These are phyloP conservation scores for Hymenoscyphus salicellus DNA, from an alignment of 2,329 filamentous ascomycete species.

Conservation along the genomic window DNA sequence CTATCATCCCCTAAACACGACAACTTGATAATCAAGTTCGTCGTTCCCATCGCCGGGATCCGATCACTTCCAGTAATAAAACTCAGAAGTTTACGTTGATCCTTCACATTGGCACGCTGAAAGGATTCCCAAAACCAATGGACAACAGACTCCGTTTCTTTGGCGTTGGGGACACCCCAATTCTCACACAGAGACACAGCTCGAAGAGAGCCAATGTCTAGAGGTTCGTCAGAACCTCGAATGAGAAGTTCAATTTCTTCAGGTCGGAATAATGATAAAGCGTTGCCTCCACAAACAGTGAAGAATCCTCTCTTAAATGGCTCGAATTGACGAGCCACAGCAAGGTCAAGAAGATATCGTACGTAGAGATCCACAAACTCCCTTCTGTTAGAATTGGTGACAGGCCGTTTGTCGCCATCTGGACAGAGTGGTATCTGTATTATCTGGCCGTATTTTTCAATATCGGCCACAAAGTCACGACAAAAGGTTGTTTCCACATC, in stretches of 20 bases:
- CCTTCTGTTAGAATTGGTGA: constrained; percentile 78
- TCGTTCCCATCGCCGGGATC: constrained; percentile 82
- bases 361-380: constrained; percentile 88
- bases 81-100: constrained; percentile 74
- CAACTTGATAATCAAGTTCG: constrained; percentile 73
- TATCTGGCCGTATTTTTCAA: constrained; percentile 71
- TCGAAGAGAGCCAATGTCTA: constrained; percentile 73
- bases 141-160: constrained; percentile 63
- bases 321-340: constrained; percentile 80
- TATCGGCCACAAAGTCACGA: constrained; percentile 74
- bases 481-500: constrained; percentile 78
- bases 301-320: constrained; percentile 94
- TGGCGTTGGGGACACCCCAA: constrained; percentile 60
- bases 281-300: constrained; percentile 85
- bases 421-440: constrained; percentile 68
- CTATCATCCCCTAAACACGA: constrained; percentile 72
- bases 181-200: constrained; percentile 80
- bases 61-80: constrained; percentile 91
- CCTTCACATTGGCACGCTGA: constrained; percentile 56
- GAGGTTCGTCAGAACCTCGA: constrained; percentile 76
- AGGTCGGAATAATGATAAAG: constrained; percentile 79
- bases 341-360: constrained; percentile 72
- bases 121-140: constrained; percentile 90
- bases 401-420: constrained; percentile 68
- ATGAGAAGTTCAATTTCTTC: constrained; percentile 90